A percentile compares a stretch with the other conserved stretches of the same genome.
Conservation (phyloP, 202 grass and related monocot species). For the Carex arenaria region DNA sequence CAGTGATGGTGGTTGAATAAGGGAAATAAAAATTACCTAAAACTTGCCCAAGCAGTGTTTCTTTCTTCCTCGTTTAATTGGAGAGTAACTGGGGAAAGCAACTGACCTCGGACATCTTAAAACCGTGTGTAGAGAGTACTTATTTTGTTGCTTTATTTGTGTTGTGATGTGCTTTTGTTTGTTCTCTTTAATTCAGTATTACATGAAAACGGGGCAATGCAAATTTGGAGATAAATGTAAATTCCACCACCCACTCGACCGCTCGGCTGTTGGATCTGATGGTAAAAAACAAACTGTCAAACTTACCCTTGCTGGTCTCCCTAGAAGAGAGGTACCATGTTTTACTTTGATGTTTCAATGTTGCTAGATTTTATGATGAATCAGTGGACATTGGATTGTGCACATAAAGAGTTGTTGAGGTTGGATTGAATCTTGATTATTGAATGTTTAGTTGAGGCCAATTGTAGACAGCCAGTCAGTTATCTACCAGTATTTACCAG, state of each 20-base stretch:
- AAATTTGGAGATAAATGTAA: constrained; percentile 76
- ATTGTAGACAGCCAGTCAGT: neutral
- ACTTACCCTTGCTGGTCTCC: constrained; percentile 77
- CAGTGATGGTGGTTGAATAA: neutral
- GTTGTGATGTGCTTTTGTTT: neutral
- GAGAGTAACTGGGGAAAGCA: neutral
- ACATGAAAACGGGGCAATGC: constrained; percentile 92
- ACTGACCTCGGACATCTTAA: neutral
- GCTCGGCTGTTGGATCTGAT: constrained; percentile 26
- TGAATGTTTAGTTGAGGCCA: neutral
- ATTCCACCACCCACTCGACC: constrained; percentile 89
- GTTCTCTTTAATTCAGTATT: constrained; percentile 54
- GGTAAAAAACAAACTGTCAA: constrained; percentile 33
- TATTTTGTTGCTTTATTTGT: neutral
- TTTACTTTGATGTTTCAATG: neutral
- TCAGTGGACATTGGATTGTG: neutral
- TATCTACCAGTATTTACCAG: neutral
- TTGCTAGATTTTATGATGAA: neutral
- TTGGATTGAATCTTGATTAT: neutral
- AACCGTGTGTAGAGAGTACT: neutral
- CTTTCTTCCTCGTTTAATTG: neutral
- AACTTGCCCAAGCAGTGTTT: neutral
- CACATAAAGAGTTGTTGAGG: neutral
- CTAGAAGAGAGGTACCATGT: constrained; percentile 75
- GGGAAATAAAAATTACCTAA: neutral